Conservation (phyloP, 75 land plant genomes). For the Pseudotsuga menziesii region DNA sequence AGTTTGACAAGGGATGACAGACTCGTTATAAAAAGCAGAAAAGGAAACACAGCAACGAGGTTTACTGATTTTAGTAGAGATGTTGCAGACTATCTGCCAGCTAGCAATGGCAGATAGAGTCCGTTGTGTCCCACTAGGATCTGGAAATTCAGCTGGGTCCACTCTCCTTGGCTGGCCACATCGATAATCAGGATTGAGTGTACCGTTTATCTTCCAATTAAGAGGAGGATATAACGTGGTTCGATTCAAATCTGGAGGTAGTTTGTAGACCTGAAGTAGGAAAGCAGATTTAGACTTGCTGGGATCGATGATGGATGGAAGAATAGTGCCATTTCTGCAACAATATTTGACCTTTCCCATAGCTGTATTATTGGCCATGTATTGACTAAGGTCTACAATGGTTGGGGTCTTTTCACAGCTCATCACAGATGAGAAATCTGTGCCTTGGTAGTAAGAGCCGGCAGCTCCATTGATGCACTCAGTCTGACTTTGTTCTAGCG, state of each 20-base stretch:
- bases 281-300: conserved; percentile 63
- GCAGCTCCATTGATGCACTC: conserved; percentile 64
- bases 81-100: conserved; percentile 89
- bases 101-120: conserved; percentile 47
- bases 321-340: conserved; percentile 76
- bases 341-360: conserved; percentile 61
- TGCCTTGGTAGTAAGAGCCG: conserved; percentile 36
- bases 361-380: conserved; percentile 43
- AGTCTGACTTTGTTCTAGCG: conserved; percentile 31
- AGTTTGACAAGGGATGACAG: conserved; percentile 74
- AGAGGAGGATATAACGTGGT: conserved; percentile 59
- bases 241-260: conserved; percentile 67
- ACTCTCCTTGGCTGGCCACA: conserved; percentile 74
- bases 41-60: conserved; percentile 87
- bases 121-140: conserved; percentile 53
- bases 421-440: conserved; percentile 58
- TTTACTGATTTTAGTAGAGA: conserved; percentile 30
- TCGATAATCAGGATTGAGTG: conserved; percentile 45
- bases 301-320: conserved; percentile 59
- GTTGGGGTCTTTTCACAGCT: conserved; percentile 58
- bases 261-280: conserved; percentile 66
- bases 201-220: conserved; percentile 58
- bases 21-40: conserved; percentile 80
- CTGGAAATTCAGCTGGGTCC: conserved; percentile 59
- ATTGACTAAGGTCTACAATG: conserved; percentile 69